phyloP scores from a whole-genome alignment of 805 yeast genomes.

The Barnettozyma pratensis region DNA sequence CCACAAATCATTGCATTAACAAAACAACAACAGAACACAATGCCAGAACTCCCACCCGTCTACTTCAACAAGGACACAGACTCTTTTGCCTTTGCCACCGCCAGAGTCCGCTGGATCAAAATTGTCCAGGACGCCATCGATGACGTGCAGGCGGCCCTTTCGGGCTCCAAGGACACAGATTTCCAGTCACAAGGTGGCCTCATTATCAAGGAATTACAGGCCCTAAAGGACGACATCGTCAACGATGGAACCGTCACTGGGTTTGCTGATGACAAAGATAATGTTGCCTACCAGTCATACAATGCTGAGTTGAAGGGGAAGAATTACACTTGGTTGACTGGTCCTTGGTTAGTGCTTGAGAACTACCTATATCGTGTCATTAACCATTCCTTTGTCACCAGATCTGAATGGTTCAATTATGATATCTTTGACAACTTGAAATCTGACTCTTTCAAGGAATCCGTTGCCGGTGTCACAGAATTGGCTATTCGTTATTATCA shows the following conservation, averaged over 20 bases:
- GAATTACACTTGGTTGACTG: slow-evolving; percentile 63
- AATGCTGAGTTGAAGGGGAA: slow-evolving; percentile 44
- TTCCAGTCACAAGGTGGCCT: slow-evolving; percentile 38
- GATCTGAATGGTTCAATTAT: slow-evolving; percentile 40
- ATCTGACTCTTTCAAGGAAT: slow-evolving; percentile 66
- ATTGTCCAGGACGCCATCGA: slow-evolving; percentile 63
- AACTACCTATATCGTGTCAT: slow-evolving; percentile 74
- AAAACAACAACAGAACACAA: neutral
- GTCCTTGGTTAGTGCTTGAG: slow-evolving; percentile 90
- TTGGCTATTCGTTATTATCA: slow-evolving; percentile 60
- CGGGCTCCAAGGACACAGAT: slow-evolving; percentile 12
- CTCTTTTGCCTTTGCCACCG: slow-evolving; percentile 82
- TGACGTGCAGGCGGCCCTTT: slow-evolving; percentile 45
- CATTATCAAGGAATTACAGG: slow-evolving; percentile 38
- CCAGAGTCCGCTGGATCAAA: slow-evolving; percentile 81
- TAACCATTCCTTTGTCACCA: slow-evolving; percentile 38
- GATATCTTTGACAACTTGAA: slow-evolving; percentile 76
- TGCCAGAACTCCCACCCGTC: slow-evolving; percentile 25
- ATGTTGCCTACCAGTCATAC: slow-evolving; percentile 45
- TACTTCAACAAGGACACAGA: slow-evolving; percentile 63
- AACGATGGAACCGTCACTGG: slow-evolving; percentile 37
- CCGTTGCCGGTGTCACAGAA: slow-evolving; percentile 74
- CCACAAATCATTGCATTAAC: neutral
- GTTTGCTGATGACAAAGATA: slow-evolving; percentile 34
- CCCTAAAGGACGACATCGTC: slow-evolving; percentile 40